These are phyloP conservation scores for Phalaenopsis aphrodite DNA, from an alignment of 106 monocot genomes.

Conservation along the genomic window DNA sequence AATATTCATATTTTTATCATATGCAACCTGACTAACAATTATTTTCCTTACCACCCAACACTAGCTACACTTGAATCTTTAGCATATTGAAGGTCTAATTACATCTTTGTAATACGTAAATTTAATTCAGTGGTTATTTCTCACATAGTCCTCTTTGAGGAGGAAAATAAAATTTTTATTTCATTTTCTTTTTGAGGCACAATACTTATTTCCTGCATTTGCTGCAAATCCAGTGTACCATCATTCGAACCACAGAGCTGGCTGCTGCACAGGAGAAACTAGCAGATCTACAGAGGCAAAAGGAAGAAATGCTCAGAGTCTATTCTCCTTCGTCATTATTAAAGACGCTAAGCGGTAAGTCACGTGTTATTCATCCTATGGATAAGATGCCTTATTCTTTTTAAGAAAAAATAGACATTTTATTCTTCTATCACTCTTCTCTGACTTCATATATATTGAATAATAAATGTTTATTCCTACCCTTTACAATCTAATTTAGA, in stretches of 20 bases:
- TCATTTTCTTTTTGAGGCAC: not conserved
- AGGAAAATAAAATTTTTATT: not conserved
- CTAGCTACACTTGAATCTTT: not conserved
- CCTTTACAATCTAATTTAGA: not conserved
- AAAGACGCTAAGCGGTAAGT: conserved; percentile 51
- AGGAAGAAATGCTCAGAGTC: conserved; percentile 38
- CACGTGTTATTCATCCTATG: not conserved
- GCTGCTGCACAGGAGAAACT: conserved; percentile 75
- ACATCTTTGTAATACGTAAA: too few relatives aligned
- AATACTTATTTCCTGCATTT: conserved; percentile 2
- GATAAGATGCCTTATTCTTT: not conserved
- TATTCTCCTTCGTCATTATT: conserved; percentile 44
- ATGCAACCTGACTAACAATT: not conserved
- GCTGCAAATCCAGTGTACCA: conserved; percentile 41
- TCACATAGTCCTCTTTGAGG: not conserved
- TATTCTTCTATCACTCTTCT: not conserved
- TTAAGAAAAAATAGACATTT: not conserved
- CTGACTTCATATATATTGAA: not conserved
- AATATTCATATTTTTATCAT: not conserved
- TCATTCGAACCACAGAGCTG: conserved; percentile 67
- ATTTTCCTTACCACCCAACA: not conserved
- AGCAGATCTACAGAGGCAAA: conserved; percentile 54
- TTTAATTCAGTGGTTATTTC: not conserved
- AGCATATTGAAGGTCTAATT: too few relatives aligned
- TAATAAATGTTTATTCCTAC: not conserved